phyloP scores from a whole-genome alignment of 2,329 filamentous ascomycete species.

The Trichoderma sp. region DNA sequence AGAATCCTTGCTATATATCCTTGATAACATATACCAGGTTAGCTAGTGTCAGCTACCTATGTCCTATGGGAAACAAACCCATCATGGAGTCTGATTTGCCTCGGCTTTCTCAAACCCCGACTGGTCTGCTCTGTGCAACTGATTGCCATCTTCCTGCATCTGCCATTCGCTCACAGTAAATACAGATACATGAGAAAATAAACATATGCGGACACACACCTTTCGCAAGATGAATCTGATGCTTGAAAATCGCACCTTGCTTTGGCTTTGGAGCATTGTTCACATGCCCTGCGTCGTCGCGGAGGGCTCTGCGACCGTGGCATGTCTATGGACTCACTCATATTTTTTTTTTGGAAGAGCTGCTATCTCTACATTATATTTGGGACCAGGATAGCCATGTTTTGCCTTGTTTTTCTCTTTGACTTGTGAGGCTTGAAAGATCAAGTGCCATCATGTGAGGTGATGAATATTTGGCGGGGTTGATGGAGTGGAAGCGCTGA shows the following conservation, averaged over 20 bases:
- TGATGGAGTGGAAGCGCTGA: neutral
- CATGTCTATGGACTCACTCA: neutral
- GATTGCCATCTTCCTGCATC: neutral
- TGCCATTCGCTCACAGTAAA: neutral
- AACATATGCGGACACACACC: neutral
- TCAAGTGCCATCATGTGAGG: neutral
- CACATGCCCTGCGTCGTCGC: neutral
- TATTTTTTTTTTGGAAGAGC: neutral
- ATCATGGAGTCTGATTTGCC: neutral
- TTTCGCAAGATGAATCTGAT: neutral
- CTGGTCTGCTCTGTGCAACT: neutral
- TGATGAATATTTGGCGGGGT: neutral
- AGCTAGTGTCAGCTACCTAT: neutral
- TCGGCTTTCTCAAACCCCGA: neutral
- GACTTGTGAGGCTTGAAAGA: neutral
- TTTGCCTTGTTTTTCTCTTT: neutral
- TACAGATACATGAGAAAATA: neutral
- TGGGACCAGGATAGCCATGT: neutral
- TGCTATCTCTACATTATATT: neutral
- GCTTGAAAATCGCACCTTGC: neutral
- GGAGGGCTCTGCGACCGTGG: neutral
- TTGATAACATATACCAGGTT: neutral
- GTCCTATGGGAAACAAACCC: neutral
- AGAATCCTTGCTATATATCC: neutral
- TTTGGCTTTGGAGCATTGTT: neutral